These are phyloP conservation scores for Sporisorium graminicola DNA, from an alignment of 1,284 basidiomycete genomes.

Conservation along the genomic window DNA sequence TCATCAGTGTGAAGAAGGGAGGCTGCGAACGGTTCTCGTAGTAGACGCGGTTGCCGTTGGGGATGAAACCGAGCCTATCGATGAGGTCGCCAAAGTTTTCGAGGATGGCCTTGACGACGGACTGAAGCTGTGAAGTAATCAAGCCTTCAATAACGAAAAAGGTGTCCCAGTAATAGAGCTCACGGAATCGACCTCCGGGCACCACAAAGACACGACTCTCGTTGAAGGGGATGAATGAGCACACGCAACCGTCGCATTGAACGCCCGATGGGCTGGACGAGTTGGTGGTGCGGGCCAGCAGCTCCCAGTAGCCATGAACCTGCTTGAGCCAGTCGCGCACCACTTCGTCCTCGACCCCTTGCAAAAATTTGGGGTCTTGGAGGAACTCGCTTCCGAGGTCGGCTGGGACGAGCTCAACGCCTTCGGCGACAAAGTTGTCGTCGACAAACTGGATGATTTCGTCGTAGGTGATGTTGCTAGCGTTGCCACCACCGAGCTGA, in stretches of 20 bases:
- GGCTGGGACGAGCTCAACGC: slow-evolving; percentile 81
- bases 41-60: slow-evolving; percentile 88
- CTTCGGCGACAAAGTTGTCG: slow-evolving; percentile 84
- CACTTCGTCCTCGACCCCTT: slow-evolving; percentile 79
- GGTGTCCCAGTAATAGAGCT: slow-evolving; percentile 60
- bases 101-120: slow-evolving; percentile 77
- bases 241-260: slow-evolving; percentile 77
- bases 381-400: slow-evolving; percentile 75
- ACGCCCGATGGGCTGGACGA: slow-evolving; percentile 74
- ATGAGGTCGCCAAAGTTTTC: slow-evolving; percentile 79
- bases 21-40: slow-evolving; percentile 89
- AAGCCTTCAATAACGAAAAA: slow-evolving; percentile 75
- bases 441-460: slow-evolving; percentile 78
- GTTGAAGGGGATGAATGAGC: slow-evolving; percentile 87
- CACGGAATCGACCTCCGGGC: slow-evolving; percentile 82
- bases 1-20: slow-evolving; percentile 78
- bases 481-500: slow-evolving; percentile 72
- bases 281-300: slow-evolving; percentile 82
- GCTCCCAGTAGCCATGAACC: slow-evolving; percentile 85
- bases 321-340: slow-evolving; percentile 80
- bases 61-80: slow-evolving; percentile 93
- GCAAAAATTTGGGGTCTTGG: slow-evolving; percentile 77
- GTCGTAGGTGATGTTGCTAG: slow-evolving; percentile 73
- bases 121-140: slow-evolving; percentile 80
- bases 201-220: slow-evolving; percentile 82